Conservation (phyloP, 345 rosid species). For the Populus nigra region DNA sequence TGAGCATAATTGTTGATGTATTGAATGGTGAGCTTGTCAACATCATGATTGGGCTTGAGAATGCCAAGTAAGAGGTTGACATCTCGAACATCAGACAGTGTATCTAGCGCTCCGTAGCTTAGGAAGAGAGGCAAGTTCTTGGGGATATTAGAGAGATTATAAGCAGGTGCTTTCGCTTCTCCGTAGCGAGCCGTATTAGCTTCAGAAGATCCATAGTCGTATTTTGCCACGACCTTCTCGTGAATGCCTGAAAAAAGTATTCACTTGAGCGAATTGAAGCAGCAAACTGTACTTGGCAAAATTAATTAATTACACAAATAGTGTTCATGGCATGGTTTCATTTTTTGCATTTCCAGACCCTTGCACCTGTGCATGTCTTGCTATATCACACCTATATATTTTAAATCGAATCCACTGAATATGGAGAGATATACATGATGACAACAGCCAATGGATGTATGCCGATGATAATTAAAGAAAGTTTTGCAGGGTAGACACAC, state of each 20-base stretch:
- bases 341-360: no score
- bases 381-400: no score
- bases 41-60: slow-evolving; percentile 59
- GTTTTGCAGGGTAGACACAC: slow-evolving; percentile 9
- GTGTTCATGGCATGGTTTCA: no score
- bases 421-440: no score
- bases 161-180: slow-evolving; percentile 52
- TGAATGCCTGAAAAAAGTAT: slow-evolving; percentile 51
- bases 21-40: slow-evolving; percentile 56
- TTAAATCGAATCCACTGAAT: no score
- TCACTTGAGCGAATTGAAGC: neutral
- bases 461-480: no score
- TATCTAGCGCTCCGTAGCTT: slow-evolving; percentile 72
- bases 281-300: no score
- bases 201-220: slow-evolving; percentile 57
- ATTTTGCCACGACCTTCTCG: slow-evolving; percentile 57
- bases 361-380: no score
- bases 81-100: slow-evolving; percentile 61
- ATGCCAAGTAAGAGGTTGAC: slow-evolving; percentile 54
- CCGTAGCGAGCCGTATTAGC: slow-evolving; percentile 62
- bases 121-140: slow-evolving; percentile 61
- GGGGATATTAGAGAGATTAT: slow-evolving; percentile 79
- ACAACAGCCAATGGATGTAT: no score
- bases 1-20: slow-evolving; percentile 69
- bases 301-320: no score